Percentiles rank a stretch among this genome's conserved stretches.
These are phyloP conservation scores for Chlorokybus atmophyticus DNA, from an alignment of 139 green algal genomes.

Conservation along the genomic window DNA sequence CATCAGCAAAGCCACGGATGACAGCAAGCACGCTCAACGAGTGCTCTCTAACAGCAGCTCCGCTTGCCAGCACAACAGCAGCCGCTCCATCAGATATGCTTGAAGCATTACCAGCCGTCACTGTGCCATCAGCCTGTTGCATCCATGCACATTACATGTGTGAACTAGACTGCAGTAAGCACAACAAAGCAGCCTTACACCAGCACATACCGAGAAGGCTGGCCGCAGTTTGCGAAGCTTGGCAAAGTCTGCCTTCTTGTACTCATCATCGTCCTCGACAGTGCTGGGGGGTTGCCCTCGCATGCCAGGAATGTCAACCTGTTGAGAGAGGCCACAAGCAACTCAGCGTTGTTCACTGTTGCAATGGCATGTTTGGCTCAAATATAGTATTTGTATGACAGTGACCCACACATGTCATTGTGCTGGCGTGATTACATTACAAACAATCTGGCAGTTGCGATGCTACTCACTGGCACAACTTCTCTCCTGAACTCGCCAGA, in stretches of 20 bases:
- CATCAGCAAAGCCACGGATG: conserved; percentile 54
- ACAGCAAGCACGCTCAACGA: conserved; percentile 44
- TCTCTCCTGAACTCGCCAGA: conserved; percentile 39
- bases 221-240: conserved; percentile 63
- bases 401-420: no score
- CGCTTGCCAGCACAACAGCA: conserved; percentile 58
- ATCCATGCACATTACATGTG: no score
- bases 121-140: conserved; percentile 41
- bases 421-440: no score
- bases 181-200: no score
- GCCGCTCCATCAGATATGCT: conserved; percentile 75
- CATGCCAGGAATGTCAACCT: conserved; percentile 18
- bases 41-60: conserved; percentile 27
- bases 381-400: no score
- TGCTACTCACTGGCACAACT: conserved; percentile 39
- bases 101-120: conserved; percentile 76
- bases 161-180: no score
- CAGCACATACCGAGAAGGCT: no score
- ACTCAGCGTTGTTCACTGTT: no score
- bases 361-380: no score
- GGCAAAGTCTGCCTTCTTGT: conserved; percentile 34
- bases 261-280: conserved; percentile 13
- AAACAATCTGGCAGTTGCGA: no score
- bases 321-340: no score
- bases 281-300: conserved; percentile 14